Conservation (phyloP, 805 yeast species). For the Starmerella sp. region DNA sequence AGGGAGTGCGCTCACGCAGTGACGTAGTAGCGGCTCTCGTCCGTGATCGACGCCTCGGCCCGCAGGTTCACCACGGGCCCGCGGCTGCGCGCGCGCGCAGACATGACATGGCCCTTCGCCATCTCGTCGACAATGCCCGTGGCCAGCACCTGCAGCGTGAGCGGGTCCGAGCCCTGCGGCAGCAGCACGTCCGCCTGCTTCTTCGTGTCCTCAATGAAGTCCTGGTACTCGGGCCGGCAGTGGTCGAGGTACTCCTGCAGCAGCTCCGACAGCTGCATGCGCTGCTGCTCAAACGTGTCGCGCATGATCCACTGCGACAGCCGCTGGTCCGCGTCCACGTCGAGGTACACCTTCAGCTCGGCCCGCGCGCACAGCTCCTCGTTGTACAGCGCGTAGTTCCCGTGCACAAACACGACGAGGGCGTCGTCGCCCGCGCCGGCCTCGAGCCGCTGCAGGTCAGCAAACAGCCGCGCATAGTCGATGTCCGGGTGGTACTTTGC, state of each 20-base stretch:
- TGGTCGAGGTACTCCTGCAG: conserved; percentile 40
- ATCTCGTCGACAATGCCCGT: conserved; percentile 43
- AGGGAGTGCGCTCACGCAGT: background rate
- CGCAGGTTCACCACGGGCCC: conserved; percentile 16
- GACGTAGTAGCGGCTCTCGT: conserved; percentile 13
- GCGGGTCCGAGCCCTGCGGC: conserved; percentile 55
- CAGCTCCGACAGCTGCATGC: conserved; percentile 25
- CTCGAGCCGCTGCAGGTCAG: conserved; percentile 9
- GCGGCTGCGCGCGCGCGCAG: background rate
- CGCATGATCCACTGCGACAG: conserved; percentile 57
- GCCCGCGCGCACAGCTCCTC: conserved; percentile 43
- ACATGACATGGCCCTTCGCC: background rate
- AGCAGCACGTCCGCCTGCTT: conserved; percentile 63
- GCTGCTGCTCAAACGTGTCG: conserved; percentile 24
- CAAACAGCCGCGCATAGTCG: conserved; percentile 28
- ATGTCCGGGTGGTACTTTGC: conserved; percentile 22
- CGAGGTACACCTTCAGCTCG: conserved; percentile 60
- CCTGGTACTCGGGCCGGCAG: conserved; percentile 56
- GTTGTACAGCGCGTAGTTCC: conserved; percentile 70
- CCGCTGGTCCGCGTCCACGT: conserved; percentile 75
- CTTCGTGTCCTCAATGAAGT: conserved; percentile 49
- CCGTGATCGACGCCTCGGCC: conserved; percentile 13
- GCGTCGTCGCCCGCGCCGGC: background rate
- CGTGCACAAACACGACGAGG: conserved; percentile 46
- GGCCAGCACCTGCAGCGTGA: conserved; percentile 48